phyloP scores from a whole-genome alignment of 192 early-diverging fungal species.

The Coemansia sp. region DNA sequence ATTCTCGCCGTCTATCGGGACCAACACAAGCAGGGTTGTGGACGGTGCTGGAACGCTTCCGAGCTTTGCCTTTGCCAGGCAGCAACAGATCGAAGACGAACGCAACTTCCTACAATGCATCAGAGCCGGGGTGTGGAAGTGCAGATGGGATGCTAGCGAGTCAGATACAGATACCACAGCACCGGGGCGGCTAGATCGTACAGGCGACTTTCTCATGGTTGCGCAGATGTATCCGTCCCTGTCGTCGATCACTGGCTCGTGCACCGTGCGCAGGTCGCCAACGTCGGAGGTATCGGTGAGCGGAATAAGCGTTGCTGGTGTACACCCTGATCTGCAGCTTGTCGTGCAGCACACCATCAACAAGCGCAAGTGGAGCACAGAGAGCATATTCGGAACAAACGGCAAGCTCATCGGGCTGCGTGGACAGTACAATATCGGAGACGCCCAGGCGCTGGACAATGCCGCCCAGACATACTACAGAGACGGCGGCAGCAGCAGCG shows the following conservation, averaged over 20 bases:
- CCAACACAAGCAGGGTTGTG: conserved; percentile 1
- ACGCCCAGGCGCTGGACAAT: conserved; percentile 22
- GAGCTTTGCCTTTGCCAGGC: conserved; percentile 17
- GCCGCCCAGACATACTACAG: conserved; percentile 23
- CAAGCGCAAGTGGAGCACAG: conserved; percentile 72
- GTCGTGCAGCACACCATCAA: conserved; percentile 63
- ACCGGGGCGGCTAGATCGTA: neutral
- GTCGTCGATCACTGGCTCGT: conserved; percentile 46
- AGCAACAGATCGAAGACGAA: conserved; percentile 25
- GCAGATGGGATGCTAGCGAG: conserved; percentile 23
- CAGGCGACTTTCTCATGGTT: conserved; percentile 39
- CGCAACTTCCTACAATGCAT: conserved; percentile 35
- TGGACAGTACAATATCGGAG: conserved; percentile 75
- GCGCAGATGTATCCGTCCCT: conserved; percentile 54
- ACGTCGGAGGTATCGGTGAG: conserved; percentile 43
- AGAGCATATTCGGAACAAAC: conserved; percentile 72
- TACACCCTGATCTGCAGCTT: conserved; percentile 38
- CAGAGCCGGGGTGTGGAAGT: conserved; percentile 39
- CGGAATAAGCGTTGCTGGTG: conserved; percentile 44
- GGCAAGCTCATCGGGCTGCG: conserved; percentile 80
- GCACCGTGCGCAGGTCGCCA: conserved; percentile 22
- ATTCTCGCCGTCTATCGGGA: conserved; percentile 11
- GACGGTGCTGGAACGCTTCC: neutral
- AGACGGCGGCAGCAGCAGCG: conserved; percentile 16
- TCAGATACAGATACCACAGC: neutral